Evolutionary conservation across 352 stramenopile genomes (phyloP).

Genomic region (Pythium dissimile): DNA sequence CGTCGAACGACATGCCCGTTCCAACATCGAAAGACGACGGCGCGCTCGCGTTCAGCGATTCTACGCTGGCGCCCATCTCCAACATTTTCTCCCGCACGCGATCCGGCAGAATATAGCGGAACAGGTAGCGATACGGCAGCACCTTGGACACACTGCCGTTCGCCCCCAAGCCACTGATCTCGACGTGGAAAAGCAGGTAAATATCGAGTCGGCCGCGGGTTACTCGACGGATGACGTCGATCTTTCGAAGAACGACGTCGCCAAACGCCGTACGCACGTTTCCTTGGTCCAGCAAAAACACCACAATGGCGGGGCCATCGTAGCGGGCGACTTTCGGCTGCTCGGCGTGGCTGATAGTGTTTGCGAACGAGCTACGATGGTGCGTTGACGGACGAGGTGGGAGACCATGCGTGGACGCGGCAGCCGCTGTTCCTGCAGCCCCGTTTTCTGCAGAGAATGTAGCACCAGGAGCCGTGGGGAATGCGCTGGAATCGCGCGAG

Average conservation of each 20-base stretch:
- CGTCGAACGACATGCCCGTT: conserved; percentile 74
- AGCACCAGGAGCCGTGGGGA: conserved; percentile 30
- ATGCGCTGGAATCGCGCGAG: conserved; percentile 42
- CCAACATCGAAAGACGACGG: conserved; percentile 65
- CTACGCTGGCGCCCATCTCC: conserved; percentile 62
- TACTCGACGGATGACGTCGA: conserved; percentile 69
- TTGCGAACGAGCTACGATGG: conserved; percentile 21
- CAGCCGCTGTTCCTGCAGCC: not conserved
- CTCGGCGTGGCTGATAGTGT: not conserved
- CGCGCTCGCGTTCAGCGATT: conserved; percentile 61
- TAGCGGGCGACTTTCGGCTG: conserved; percentile 59
- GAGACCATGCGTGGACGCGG: conserved; percentile 1
- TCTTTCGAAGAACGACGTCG: conserved; percentile 78
- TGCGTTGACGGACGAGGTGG: conserved; percentile 6
- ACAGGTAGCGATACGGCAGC: conserved; percentile 66
- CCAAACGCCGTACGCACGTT: conserved; percentile 74
- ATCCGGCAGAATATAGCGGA: conserved; percentile 70
- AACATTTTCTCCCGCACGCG: conserved; percentile 58
- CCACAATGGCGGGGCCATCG: conserved; percentile 59
- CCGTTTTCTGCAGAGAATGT: not conserved
- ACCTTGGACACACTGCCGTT: conserved; percentile 38
- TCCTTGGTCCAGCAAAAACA: conserved; percentile 59
- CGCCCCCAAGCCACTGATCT: conserved; percentile 29
- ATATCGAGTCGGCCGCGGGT: conserved; percentile 53
- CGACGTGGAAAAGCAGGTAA: conserved; percentile 76